Evolutionary conservation across 1,139 yeast species (phyloP).

Genomic region (Yamadazyma triangularis): DNA sequence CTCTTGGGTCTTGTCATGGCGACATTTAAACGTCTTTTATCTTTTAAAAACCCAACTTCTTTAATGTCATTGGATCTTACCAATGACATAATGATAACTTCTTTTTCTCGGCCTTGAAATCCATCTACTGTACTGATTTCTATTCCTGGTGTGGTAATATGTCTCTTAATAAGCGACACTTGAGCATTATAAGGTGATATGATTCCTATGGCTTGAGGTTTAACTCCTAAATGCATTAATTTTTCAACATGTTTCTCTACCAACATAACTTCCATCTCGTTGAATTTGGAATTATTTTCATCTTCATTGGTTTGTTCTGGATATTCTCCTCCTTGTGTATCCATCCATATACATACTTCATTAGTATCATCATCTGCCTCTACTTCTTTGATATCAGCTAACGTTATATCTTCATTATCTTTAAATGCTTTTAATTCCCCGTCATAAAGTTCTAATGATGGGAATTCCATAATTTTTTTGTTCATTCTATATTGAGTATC

Average conservation of each 20-base stretch:
- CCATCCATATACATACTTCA: conserved; percentile 67
- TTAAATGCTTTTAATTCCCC: conserved; percentile 59
- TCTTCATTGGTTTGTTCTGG: conserved; percentile 50
- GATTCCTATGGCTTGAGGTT: conserved; percentile 60
- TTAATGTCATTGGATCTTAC: conserved; percentile 44
- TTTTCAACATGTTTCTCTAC: conserved; percentile 53
- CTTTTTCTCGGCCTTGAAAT: conserved; percentile 65
- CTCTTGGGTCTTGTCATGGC: conserved; percentile 90
- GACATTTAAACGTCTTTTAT: conserved; percentile 72
- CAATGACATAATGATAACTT: conserved; percentile 59
- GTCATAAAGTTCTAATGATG: conserved; percentile 64
- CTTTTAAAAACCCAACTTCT: conserved; percentile 74
- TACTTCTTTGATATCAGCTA: conserved; percentile 55
- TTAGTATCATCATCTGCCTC: conserved; percentile 11
- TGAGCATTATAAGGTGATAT: conserved; percentile 92
- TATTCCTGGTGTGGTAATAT: conserved; percentile 14
- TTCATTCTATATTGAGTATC: conserved; percentile 89
- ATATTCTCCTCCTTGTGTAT: conserved; percentile 88
- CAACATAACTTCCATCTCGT: conserved; percentile 67
- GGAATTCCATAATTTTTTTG: conserved; percentile 68
- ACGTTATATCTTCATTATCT: conserved; percentile 48
- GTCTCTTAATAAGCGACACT: conserved; percentile 54
- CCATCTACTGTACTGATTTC: conserved; percentile 47
- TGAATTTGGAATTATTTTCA: conserved; percentile 53
- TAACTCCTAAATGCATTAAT: conserved; percentile 46